phyloP scores from a whole-genome alignment of 2,329 filamentous ascomycete species.

The Alternaria gaisen region DNA sequence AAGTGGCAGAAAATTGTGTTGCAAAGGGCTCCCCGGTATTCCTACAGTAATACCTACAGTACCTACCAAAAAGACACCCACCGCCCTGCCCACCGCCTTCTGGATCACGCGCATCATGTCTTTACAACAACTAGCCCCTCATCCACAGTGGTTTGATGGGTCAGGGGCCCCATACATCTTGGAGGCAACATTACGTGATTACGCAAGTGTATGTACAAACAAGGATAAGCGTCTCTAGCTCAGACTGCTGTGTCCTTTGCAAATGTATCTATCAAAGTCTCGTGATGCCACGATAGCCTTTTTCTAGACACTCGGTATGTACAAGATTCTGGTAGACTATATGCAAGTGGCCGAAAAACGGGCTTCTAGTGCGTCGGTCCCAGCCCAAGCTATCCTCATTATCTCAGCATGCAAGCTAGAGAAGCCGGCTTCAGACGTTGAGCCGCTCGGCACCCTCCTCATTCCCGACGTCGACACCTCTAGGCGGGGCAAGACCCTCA shows the following conservation, averaged over 20 bases:
- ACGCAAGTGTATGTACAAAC: slow-evolving; percentile 29
- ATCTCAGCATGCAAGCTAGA: too few species aligned
- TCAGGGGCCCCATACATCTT: not conserved
- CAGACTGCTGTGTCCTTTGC: not conserved
- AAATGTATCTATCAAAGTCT: not conserved
- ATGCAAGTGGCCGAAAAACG: slow-evolving; percentile 32
- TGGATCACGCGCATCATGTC: slow-evolving; percentile 10
- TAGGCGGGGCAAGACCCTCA: slow-evolving; percentile 34
- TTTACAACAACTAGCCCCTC: slow-evolving; percentile 6
- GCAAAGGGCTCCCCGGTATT: not conserved
- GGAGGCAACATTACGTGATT: slow-evolving; percentile 14
- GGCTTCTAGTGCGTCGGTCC: not conserved
- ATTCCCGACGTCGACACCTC: slow-evolving; percentile 5
- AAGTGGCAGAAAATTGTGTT: not conserved
- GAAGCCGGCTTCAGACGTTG: not conserved
- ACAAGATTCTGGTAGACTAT: slow-evolving; percentile 21
- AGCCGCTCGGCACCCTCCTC: not conserved
- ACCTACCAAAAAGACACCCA: not conserved
- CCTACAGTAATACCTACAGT: not conserved
- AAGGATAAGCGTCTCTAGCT: not conserved
- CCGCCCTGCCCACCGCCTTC: not conserved
- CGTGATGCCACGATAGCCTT: not conserved
- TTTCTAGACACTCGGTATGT: not conserved
- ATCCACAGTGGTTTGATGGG: not conserved
- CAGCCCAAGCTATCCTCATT: not conserved